A percentile compares a stretch with the other conserved stretches of the same genome.
These are phyloP conservation scores for Cytospora leucostoma DNA, from an alignment of 2,329 filamentous ascomycete species.

Conservation along the genomic window DNA sequence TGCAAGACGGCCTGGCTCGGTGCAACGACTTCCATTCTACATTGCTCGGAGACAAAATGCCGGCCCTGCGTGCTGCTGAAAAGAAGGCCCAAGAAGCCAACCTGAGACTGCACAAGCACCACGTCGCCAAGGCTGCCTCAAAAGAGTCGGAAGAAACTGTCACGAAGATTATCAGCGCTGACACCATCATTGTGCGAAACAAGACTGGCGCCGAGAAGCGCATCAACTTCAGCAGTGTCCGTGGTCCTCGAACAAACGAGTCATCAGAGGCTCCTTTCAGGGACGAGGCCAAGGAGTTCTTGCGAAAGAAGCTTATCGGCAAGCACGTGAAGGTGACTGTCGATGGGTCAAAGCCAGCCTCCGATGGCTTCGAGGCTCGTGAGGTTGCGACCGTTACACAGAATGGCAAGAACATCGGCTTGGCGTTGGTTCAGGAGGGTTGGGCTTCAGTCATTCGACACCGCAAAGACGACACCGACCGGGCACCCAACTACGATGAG, in stretches of 20 bases:
- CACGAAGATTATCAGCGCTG: constrained; percentile 81
- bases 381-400: constrained; percentile 88
- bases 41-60: constrained; percentile 87
- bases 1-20: constrained; percentile 84
- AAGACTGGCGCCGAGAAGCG: constrained; percentile 86
- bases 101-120: constrained; percentile 78
- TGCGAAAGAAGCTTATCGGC: constrained; percentile 90
- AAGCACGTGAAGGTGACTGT: constrained; percentile 90
- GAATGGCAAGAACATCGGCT: constrained; percentile 83
- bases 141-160: constrained; percentile 79
- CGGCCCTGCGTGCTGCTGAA: constrained; percentile 79
- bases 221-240: constrained; percentile 88
- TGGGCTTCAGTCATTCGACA: constrained; percentile 94
- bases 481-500: constrained; percentile 92
- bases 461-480: constrained; percentile 89
- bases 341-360: constrained; percentile 87
- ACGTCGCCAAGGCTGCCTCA: constrained; percentile 68
- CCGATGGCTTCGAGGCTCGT: constrained; percentile 88
- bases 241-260: constrained; percentile 88
- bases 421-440: constrained; percentile 85
- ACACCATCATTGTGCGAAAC: constrained; percentile 83
- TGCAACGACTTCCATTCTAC: constrained; percentile 97
- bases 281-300: constrained; percentile 93
- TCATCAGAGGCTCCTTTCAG: constrained; percentile 84
- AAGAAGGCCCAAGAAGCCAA: constrained; percentile 77